These are phyloP conservation scores for Furcasterigmium sp. DNA, from an alignment of 2,329 filamentous ascomycete genomes.

Conservation along the genomic window DNA sequence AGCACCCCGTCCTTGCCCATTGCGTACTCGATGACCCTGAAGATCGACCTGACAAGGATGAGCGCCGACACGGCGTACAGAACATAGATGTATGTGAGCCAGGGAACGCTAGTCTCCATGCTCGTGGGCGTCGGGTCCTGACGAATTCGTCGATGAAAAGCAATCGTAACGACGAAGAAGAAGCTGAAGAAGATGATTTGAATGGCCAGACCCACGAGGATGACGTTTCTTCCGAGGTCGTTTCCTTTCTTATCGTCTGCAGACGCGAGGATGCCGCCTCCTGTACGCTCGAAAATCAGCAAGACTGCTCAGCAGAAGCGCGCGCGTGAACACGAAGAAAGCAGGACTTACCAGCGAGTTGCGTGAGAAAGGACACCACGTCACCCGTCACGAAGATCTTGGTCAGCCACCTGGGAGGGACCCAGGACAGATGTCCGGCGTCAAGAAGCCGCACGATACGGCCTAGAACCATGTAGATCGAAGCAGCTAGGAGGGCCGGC, in stretches of 20 bases:
- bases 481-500: constrained; percentile 6
- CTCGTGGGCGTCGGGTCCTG: constrained; percentile 11
- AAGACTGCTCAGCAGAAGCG: too few species aligned
- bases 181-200: constrained; percentile 52
- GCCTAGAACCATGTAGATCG: constrained; percentile 9
- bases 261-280: constrained; percentile 10
- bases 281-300: not conserved
- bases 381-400: constrained; percentile 51
- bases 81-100: constrained; percentile 21
- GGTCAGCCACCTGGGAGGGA: constrained; percentile 37
- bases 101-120: constrained; percentile 17
- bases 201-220: constrained; percentile 46
- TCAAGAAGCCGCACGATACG: constrained; percentile 3
- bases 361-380: constrained; percentile 44
- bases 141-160: constrained; percentile 35
- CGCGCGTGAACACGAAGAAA: too few species aligned
- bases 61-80: constrained; percentile 20
- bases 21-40: constrained; percentile 36
- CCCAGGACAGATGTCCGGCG: not conserved
- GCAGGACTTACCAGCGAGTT: constrained; percentile 33
- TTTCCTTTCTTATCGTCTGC: constrained; percentile 15
- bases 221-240: constrained; percentile 32
- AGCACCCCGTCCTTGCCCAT: constrained; percentile 26
- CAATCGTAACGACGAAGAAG: constrained; percentile 41
- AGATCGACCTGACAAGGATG: constrained; percentile 35